Evolutionary conservation across 345 rosid genomes (phyloP).

Genomic region (Carallia brachiata): DNA sequence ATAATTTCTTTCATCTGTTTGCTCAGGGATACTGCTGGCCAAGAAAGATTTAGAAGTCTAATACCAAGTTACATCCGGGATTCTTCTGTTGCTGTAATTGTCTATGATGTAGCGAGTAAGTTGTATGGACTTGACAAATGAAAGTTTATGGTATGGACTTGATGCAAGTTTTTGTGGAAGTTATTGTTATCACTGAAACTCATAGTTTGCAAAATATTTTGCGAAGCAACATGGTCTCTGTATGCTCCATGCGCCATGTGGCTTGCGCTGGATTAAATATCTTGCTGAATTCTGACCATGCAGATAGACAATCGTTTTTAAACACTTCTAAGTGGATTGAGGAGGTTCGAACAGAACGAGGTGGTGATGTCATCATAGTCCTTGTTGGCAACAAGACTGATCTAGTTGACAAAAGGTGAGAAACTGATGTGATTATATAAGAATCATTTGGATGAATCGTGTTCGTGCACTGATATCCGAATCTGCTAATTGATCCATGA

Average conservation of each 20-base stretch:
- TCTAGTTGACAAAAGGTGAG: slow-evolving; percentile 41
- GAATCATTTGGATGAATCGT: no score
- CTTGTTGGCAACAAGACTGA: slow-evolving; percentile 93
- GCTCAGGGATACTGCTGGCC: slow-evolving; percentile 93
- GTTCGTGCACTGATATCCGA: no score
- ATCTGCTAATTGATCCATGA: no score
- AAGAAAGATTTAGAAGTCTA: slow-evolving; percentile 92
- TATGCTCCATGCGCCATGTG: neutral
- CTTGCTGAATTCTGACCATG: slow-evolving; percentile 16
- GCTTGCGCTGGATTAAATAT: neutral
- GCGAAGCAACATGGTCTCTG: neutral
- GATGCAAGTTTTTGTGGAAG: neutral
- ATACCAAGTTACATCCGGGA: slow-evolving; percentile 95
- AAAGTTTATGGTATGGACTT: neutral
- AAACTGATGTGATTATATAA: neutral
- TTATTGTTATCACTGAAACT: neutral
- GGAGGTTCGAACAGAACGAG: slow-evolving; percentile 87
- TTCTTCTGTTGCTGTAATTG: slow-evolving; percentile 92
- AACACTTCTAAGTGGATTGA: slow-evolving; percentile 94
- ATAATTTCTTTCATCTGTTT: slow-evolving; percentile 4
- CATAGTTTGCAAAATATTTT: neutral
- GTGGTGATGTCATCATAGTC: slow-evolving; percentile 84
- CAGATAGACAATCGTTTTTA: slow-evolving; percentile 86
- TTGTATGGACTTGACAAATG: slow-evolving; percentile 5
- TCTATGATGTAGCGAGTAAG: slow-evolving; percentile 92